Percentiles rank a stretch among this genome's conserved stretches.
Evolutionary conservation across 108 stramenopile genomes (phyloP).

Genomic region (Skeletonema tropicum): DNA sequence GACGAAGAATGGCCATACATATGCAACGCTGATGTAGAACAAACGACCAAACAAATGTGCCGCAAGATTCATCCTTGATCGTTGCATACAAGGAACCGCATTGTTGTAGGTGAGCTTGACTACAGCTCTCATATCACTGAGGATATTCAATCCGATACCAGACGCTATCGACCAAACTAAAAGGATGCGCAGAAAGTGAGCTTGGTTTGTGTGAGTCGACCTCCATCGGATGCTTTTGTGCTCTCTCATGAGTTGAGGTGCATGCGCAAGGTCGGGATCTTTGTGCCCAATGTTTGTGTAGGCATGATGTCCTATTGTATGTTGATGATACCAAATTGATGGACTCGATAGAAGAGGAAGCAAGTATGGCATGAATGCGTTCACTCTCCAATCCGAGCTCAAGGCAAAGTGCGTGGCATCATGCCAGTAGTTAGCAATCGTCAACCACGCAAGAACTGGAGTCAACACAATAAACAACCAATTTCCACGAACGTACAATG

Average conservation of each 20-base stretch:
- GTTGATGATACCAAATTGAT: conserved; percentile 68
- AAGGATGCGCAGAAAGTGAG: conserved; percentile 21
- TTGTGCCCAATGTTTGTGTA: conserved; percentile 60
- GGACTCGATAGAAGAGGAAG: conserved; percentile 54
- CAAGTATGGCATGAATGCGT: conserved; percentile 57
- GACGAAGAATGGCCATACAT: conserved; percentile 52
- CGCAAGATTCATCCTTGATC: conserved; percentile 26
- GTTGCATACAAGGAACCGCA: conserved; percentile 47
- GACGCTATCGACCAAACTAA: conserved; percentile 57
- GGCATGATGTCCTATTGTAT: conserved; percentile 62
- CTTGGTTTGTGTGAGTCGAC: conserved; percentile 41
- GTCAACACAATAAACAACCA: conserved; percentile 49
- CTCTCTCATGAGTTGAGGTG: conserved; percentile 62
- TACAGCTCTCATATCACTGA: conserved; percentile 55
- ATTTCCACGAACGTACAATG: conserved; percentile 35
- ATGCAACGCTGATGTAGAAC: conserved; percentile 36
- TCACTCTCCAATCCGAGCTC: conserved; percentile 57
- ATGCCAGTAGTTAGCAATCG: conserved; percentile 60
- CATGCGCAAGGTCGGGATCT: conserved; percentile 65
- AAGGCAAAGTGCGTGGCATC: conserved; percentile 56
- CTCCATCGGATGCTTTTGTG: conserved; percentile 59
- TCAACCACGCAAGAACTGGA: conserved; percentile 52
- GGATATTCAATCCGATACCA: conserved; percentile 45
- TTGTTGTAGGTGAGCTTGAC: conserved; percentile 60
- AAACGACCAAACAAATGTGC: conserved; percentile 48